These are phyloP conservation scores for Cucurbitaria berberidis DNA, from an alignment of 2,329 filamentous ascomycete genomes.

Conservation along the genomic window DNA sequence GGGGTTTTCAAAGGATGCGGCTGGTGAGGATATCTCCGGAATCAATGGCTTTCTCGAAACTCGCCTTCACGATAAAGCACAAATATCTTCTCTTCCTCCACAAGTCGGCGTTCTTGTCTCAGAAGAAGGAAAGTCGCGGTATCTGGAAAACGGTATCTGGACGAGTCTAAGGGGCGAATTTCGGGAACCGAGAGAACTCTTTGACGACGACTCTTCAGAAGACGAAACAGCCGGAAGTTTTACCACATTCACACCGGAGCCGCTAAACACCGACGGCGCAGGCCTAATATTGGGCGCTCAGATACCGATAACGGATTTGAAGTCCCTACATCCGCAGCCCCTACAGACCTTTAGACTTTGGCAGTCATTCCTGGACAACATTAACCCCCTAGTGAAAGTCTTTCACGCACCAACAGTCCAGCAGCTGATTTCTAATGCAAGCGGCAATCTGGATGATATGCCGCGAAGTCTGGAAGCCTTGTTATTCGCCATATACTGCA, in stretches of 20 bases:
- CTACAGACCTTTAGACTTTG: constrained; percentile 73
- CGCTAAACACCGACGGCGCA: constrained; percentile 13
- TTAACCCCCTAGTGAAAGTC: constrained; percentile 75
- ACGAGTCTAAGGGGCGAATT: constrained; percentile 40
- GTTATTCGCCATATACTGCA: constrained; percentile 42
- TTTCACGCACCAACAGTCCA: constrained; percentile 76
- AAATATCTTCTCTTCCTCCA: not conserved
- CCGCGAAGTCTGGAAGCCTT: constrained; percentile 64
- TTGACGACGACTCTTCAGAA: constrained; percentile 40
- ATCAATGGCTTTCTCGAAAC: constrained; percentile 9
- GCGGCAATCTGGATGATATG: constrained; percentile 61
- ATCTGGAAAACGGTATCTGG: constrained; percentile 44
- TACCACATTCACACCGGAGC: not conserved
- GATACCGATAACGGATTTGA: constrained; percentile 16
- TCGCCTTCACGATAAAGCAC: not conserved
- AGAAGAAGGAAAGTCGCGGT: constrained; percentile 37
- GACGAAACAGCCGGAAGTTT: constrained; percentile 22
- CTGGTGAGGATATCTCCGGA: constrained; percentile 1
- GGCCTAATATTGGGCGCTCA: constrained; percentile 29
- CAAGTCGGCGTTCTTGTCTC: constrained; percentile 30
- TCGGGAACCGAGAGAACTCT: constrained; percentile 32
- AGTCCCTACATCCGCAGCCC: constrained; percentile 64
- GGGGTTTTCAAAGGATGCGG: not conserved
- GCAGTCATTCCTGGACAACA: constrained; percentile 75
- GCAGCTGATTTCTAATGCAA: constrained; percentile 68